phyloP scores from a whole-genome alignment of 2,329 filamentous ascomycete genomes.

The Herpotrichia juniperi region DNA sequence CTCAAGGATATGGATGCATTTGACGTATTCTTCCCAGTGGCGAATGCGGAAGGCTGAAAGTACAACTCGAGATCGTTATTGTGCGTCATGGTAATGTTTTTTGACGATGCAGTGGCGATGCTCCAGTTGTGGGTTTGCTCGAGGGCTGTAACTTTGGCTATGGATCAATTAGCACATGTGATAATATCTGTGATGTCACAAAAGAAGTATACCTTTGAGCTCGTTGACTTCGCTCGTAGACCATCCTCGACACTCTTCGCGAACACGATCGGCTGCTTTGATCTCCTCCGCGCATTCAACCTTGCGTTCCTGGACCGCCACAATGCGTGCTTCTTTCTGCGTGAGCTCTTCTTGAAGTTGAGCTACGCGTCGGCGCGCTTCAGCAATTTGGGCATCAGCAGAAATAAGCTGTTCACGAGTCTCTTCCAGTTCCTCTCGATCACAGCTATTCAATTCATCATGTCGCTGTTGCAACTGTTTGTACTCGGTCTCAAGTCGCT shows the following conservation, averaged over 20 bases:
- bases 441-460: conserved; percentile 76
- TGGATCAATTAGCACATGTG: conserved; percentile 40
- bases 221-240: conserved; percentile 78
- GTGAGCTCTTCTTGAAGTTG: conserved; percentile 70
- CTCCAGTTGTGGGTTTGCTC: conserved; percentile 74
- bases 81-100: conserved; percentile 74
- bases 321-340: conserved; percentile 69
- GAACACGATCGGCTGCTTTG: conserved; percentile 78
- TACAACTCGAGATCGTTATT: conserved; percentile 73
- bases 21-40: conserved; percentile 49
- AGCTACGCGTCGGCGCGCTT: conserved; percentile 71
- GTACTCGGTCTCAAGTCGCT: conserved; percentile 67
- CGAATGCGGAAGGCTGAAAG: conserved; percentile 70
- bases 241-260: conserved; percentile 90
- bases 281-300: conserved; percentile 75
- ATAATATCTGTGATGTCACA: background rate
- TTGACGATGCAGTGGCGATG: conserved; percentile 66
- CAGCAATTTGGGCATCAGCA: conserved; percentile 71
- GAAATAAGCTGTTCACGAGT: conserved; percentile 72
- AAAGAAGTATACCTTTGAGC: conserved; percentile 71
- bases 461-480: conserved; percentile 73
- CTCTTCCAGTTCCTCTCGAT: conserved; percentile 76
- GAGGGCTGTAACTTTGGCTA: conserved; percentile 69
- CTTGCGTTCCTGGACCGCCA: conserved; percentile 69
- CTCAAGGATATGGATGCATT: conserved; percentile 67